Conservation (phyloP, 805 yeast genomes). For the Lipomyces yamadae region DNA sequence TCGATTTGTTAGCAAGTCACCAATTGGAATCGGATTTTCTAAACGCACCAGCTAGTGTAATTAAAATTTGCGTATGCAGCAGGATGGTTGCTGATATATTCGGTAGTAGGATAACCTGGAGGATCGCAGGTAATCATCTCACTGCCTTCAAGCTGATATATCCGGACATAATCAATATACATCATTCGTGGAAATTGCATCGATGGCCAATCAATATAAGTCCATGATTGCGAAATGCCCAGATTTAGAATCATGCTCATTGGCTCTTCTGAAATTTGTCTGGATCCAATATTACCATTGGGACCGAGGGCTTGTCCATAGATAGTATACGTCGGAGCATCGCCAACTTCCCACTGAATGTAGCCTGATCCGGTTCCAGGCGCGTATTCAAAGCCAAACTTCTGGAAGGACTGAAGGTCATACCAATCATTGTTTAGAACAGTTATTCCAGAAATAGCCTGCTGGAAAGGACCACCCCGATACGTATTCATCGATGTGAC, state of each 20-base stretch:
- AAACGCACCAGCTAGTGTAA: slow-evolving; percentile 66
- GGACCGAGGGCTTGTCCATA: slow-evolving; percentile 80
- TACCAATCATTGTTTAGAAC: slow-evolving; percentile 85
- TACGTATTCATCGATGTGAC: slow-evolving; percentile 83
- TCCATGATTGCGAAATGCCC: slow-evolving; percentile 93
- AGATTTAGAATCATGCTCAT: slow-evolving; percentile 86
- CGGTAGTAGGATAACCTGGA: slow-evolving; percentile 76
- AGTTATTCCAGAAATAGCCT: slow-evolving; percentile 84
- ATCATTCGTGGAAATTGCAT: slow-evolving; percentile 74
- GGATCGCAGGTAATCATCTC: slow-evolving; percentile 84
- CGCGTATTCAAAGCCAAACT: slow-evolving; percentile 75
- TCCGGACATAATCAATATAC: slow-evolving; percentile 81
- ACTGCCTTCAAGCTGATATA: slow-evolving; percentile 80
- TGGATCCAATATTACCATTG: slow-evolving; percentile 86
- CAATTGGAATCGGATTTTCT: neutral
- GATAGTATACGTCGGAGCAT: slow-evolving; percentile 73
- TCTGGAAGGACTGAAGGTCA: slow-evolving; percentile 66
- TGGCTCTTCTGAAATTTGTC: slow-evolving; percentile 85
- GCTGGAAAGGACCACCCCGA: slow-evolving; percentile 92
- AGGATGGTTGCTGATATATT: slow-evolving; percentile 74
- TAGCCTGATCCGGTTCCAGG: slow-evolving; percentile 73
- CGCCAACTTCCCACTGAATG: slow-evolving; percentile 85
- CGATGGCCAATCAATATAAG: slow-evolving; percentile 85
- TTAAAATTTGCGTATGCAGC: slow-evolving; percentile 73
- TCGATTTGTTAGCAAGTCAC: neutral